phyloP scores from a whole-genome alignment of 2,329 filamentous ascomycete genomes.

The Didymella glomerata region DNA sequence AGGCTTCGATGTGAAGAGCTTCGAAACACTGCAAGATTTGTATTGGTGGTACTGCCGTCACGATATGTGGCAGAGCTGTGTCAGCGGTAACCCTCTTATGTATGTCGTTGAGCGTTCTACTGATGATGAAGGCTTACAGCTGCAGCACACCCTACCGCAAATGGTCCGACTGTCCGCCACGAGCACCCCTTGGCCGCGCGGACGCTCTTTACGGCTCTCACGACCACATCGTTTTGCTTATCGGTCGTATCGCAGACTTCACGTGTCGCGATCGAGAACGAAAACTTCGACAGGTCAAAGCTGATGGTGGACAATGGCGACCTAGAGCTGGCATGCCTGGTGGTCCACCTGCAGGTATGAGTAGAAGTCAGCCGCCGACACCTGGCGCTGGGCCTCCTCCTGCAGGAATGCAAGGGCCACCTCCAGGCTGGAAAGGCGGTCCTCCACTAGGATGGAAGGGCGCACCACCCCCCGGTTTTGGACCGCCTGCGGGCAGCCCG shows the following conservation, averaged over 20 bases:
- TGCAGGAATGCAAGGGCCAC: conserved; percentile 39
- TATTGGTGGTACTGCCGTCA: conserved; percentile 98
- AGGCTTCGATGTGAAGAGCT: conserved; percentile 74
- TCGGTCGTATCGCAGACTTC: conserved; percentile 83
- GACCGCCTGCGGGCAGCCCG: conserved; percentile 23
- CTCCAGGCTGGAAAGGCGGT: conserved; percentile 33
- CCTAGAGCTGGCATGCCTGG: conserved; percentile 60
- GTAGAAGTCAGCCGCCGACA: conserved; percentile 30
- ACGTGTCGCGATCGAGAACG: conserved; percentile 77
- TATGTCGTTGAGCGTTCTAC: conserved; percentile 59
- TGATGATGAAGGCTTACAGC: conserved; percentile 32
- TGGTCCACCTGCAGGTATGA: conserved; percentile 44
- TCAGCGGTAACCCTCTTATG: conserved; percentile 87
- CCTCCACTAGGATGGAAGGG: conserved; percentile 34
- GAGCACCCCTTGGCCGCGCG: conserved; percentile 77
- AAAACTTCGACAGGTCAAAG: conserved; percentile 74
- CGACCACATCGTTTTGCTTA: conserved; percentile 83
- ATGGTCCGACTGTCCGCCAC: conserved; percentile 88
- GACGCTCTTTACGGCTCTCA: conserved; percentile 87
- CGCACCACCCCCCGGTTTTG: conserved; percentile 26
- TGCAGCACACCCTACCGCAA: conserved; percentile 77
- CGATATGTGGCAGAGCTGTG: conserved; percentile 87
- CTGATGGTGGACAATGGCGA: conserved; percentile 65
- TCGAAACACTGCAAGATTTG: conserved; percentile 82
- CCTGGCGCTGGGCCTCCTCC: conserved; percentile 37